These are phyloP conservation scores for Cryptosporidium felis DNA, from an alignment of 169 alveolate genomes.

Conservation along the genomic window DNA sequence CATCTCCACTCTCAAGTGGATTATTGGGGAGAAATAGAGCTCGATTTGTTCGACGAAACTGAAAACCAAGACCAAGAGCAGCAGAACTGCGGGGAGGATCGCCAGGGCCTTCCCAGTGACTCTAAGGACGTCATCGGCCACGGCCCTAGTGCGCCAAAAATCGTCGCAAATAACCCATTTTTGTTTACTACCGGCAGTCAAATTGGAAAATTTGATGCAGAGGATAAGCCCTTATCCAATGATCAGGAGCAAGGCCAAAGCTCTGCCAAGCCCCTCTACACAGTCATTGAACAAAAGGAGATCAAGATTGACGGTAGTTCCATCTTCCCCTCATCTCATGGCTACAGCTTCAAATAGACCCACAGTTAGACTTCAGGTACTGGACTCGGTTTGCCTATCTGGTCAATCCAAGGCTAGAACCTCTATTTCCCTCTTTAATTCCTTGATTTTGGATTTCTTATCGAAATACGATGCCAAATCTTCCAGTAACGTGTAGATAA, in stretches of 20 bases:
- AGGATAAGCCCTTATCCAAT: no score
- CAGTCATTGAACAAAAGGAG: background rate
- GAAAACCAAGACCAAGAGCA: background rate
- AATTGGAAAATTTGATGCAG: no score
- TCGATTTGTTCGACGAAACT: background rate
- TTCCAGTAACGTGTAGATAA: background rate
- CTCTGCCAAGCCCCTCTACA: no score
- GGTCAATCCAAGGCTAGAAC: no score
- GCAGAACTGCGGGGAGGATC: no score
- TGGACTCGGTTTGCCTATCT: no score
- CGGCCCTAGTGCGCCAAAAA: no score
- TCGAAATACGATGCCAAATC: background rate
- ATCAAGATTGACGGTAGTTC: conserved; percentile 1
- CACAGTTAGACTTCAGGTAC: no score
- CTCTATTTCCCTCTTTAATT: conserved; percentile 3
- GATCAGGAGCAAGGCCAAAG: background rate
- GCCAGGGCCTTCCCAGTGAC: no score
- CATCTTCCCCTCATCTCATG: conserved; percentile 33
- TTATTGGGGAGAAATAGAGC: conserved; percentile 59
- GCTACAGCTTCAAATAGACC: background rate
- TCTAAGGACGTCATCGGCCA: no score
- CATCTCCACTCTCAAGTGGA: background rate
- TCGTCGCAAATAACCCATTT: no score
- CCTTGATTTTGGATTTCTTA: background rate
- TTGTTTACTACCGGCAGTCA: no score